phyloP scores from a whole-genome alignment of 345 rosid genomes.

The Lepidium didymum region DNA sequence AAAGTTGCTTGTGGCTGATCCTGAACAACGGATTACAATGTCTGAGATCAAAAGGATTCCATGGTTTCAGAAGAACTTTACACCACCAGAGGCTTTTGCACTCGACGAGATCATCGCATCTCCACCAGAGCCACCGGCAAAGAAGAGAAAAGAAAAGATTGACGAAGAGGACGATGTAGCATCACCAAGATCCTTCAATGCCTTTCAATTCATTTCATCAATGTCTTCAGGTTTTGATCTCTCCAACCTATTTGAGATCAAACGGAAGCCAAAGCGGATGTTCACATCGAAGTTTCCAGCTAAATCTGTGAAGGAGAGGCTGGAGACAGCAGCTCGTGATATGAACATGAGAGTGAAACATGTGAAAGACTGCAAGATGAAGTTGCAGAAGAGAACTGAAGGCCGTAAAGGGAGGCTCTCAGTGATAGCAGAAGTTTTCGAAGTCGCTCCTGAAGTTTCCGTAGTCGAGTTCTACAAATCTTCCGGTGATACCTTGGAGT shows the following conservation, averaged over 20 bases:
- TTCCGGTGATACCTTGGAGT: slow-evolving; percentile 53
- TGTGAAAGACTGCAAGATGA: slow-evolving; percentile 43
- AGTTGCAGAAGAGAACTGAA: slow-evolving; percentile 34
- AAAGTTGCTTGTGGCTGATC: slow-evolving; percentile 58
- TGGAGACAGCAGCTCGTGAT: slow-evolving; percentile 44
- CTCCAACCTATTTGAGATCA: slow-evolving; percentile 60
- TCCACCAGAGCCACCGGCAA: slow-evolving; percentile 9
- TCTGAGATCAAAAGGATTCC: slow-evolving; percentile 53
- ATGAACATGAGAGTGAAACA: slow-evolving; percentile 48
- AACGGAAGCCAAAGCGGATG: slow-evolving; percentile 37
- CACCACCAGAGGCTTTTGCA: slow-evolving; percentile 29
- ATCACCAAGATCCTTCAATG: slow-evolving; percentile 46
- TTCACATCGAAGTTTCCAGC: slow-evolving; percentile 58
- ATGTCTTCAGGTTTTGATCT: slow-evolving; percentile 79
- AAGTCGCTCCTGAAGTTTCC: slow-evolving; percentile 56
- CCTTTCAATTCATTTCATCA: slow-evolving; percentile 67
- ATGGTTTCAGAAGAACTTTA: slow-evolving; percentile 61
- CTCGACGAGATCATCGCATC: slow-evolving; percentile 30
- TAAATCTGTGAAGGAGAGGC: slow-evolving; percentile 35
- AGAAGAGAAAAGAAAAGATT: not conserved
- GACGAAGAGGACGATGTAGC: not conserved
- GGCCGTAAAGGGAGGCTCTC: slow-evolving; percentile 56
- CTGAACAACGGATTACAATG: slow-evolving; percentile 49
- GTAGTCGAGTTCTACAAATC: slow-evolving; percentile 66
- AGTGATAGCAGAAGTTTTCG: slow-evolving; percentile 55